Conservation (phyloP, 164 flowering plant species). For the Vitis vinifera region DNA sequence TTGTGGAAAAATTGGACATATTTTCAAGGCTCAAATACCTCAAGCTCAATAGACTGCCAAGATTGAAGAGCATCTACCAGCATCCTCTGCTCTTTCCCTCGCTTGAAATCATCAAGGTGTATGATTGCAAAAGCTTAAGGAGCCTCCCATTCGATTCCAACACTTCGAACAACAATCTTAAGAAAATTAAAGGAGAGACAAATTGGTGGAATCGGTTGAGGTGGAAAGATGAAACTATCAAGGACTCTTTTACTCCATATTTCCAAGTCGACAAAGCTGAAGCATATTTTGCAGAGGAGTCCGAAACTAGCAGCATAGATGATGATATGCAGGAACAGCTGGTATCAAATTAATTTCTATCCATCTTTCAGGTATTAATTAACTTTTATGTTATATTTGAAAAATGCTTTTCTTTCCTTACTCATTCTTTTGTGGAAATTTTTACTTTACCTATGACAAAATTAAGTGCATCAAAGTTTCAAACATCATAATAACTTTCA, state of each 20-base stretch:
- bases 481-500: too few species aligned
- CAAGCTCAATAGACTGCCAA: background rate
- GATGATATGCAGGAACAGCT: too few species aligned
- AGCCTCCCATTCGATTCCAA: background rate
- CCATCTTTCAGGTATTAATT: too few species aligned
- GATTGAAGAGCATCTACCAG: conserved; percentile 8
- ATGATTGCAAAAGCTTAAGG: background rate
- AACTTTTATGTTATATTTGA: too few species aligned
- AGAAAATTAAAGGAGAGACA: background rate
- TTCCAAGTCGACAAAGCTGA: background rate
- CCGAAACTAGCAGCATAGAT: too few species aligned
- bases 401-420: too few species aligned
- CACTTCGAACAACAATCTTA: background rate
- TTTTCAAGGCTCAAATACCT: background rate
- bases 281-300: too few species aligned
- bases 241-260: background rate
- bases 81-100: background rate
- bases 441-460: too few species aligned
- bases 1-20: background rate
- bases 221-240: conserved; percentile 4
- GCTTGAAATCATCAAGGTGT: background rate
- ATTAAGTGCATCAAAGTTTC: too few species aligned
- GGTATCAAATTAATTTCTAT: too few species aligned
- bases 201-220: conserved; percentile 5
- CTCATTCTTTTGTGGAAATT: too few species aligned